Evolutionary conservation across 306 rosid species (phyloP).

Genomic region (Cucurbita pepo): DNA sequence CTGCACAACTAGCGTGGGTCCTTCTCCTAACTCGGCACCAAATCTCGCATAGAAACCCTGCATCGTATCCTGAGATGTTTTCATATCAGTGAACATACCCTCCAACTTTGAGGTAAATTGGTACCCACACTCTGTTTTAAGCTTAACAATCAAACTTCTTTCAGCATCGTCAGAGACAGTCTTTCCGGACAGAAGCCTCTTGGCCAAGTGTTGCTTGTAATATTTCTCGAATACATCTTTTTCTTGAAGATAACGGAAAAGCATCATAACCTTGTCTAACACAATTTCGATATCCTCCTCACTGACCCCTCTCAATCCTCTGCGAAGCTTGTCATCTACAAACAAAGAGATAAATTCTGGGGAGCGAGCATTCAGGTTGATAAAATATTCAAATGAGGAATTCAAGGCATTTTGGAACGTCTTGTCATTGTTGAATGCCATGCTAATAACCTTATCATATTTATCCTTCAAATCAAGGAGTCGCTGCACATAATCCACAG

Average conservation of each 20-base stretch:
- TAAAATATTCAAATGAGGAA: constrained; percentile 74
- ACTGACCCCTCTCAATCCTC: constrained; percentile 67
- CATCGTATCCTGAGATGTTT: constrained; percentile 64
- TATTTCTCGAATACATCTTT: constrained; percentile 73
- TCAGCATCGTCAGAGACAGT: constrained; percentile 74
- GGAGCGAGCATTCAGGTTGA: constrained; percentile 55
- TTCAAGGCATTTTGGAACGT: constrained; percentile 82
- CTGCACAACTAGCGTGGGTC: constrained; percentile 66
- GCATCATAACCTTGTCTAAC: constrained; percentile 76
- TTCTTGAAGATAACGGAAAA: constrained; percentile 69
- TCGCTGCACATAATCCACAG: constrained; percentile 68
- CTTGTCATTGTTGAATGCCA: constrained; percentile 73
- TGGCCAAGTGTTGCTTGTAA: constrained; percentile 76
- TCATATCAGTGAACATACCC: constrained; percentile 82
- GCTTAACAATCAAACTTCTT: constrained; percentile 74
- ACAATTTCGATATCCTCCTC: constrained; percentile 85
- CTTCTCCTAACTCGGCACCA: constrained; percentile 37
- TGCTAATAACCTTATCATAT: constrained; percentile 51
- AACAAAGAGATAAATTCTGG: constrained; percentile 77
- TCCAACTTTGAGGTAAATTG: constrained; percentile 73
- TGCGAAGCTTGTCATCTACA: constrained; percentile 69
- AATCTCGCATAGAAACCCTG: constrained; percentile 51
- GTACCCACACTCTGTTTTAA: constrained; percentile 74
- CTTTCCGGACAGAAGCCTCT: constrained; percentile 74
- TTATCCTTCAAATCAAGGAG: constrained; percentile 71